These are phyloP conservation scores for Periglandula ipomoeae DNA, from an alignment of 2,329 filamentous ascomycete species.

Conservation along the genomic window DNA sequence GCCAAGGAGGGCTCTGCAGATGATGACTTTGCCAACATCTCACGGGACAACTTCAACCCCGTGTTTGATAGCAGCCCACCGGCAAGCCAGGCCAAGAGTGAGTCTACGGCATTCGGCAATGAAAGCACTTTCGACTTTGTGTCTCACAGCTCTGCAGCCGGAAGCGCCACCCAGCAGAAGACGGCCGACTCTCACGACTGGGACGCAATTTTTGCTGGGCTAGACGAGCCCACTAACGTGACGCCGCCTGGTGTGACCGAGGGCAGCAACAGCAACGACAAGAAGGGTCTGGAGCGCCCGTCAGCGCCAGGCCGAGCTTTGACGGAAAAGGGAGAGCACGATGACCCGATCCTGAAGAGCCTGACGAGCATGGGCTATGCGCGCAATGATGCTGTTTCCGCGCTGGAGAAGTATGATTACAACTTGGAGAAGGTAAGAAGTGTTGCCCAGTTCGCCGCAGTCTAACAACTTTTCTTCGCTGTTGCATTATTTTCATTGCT, in stretches of 20 bases:
- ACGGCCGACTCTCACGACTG: constrained; percentile 63
- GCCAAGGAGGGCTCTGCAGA: constrained; percentile 73
- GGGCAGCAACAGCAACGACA: constrained; percentile 4
- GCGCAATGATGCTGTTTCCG: constrained; percentile 61
- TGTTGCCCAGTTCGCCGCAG: too few species aligned
- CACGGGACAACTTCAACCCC: constrained; percentile 70
- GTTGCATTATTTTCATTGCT: constrained; percentile 5
- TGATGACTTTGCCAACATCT: constrained; percentile 70
- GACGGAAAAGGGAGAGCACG: constrained; percentile 67
- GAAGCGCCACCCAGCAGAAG: constrained; percentile 29
- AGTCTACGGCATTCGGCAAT: constrained; percentile 40
- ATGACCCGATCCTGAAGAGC: constrained; percentile 86
- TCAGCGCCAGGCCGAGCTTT: constrained; percentile 51
- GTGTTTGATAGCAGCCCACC: constrained; percentile 66
- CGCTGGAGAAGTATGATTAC: constrained; percentile 92
- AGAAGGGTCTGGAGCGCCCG: constrained; percentile 17
- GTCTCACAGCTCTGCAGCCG: constrained; percentile 25
- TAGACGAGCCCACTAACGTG: constrained; percentile 47
- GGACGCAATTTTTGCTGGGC: constrained; percentile 85
- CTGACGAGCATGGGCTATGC: constrained; percentile 84
- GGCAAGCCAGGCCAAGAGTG: constrained; percentile 44
- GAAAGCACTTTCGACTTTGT: constrained; percentile 54
- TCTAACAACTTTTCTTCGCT: too few species aligned
- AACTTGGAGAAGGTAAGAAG: constrained; percentile 80
- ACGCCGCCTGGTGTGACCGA: constrained; percentile 12